Evolutionary conservation across 2,329 filamentous ascomycete species (phyloP), one percentile per base, ranked within the genome.

Genomic region (Dendryphion nanum): DNA sequence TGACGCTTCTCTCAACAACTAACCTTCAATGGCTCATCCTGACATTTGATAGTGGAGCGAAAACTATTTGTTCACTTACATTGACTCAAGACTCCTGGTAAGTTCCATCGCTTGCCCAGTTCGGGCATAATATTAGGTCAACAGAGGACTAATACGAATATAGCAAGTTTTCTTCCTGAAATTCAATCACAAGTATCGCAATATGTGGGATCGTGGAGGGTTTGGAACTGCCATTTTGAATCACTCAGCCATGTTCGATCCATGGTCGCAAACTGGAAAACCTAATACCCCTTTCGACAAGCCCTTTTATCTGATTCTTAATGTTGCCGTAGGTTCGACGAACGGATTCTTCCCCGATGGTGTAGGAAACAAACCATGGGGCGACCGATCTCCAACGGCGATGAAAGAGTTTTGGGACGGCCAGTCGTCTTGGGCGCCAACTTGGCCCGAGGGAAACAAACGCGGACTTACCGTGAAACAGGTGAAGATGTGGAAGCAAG

Each of bases 61-160:
- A 52, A 89, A 89, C 64, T 91, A 93, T 60, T 68, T 91, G 35
- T 91, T 90, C 70, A 89, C 85, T 19, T 91, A 89, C 61, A 76
- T 91, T 69, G 84, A 91, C 72, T 83, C 78, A 35, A 80, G 84
- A 12, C 76, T 91, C 17, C 72, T 53, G 36, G 50, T 53, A 45
- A 16, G 48, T 41, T 28, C 26, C 5, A 18, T 19, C 7, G 18
- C 18, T 17, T 33, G 19, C 6, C 20, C 10, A 15, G 17, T n/a
- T n/a, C n/a, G n/a, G n/a, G n/a, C n/a, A n/a, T n/a, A n/a, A n/a
- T n/a, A n/a, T n/a, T n/a, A n/a, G n/a, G n/a, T n/a, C n/a, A 23
- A 24, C 39, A 38, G 7, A 4, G 29, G n/a, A 23, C 44, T 47
- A 19, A 40, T 14, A 45, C 32, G 17, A 15, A 4, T 14, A 18